These are phyloP conservation scores for Coprinopsis strossmayeri DNA, from an alignment of 768 basidiomycete species.

Conservation along the genomic window DNA sequence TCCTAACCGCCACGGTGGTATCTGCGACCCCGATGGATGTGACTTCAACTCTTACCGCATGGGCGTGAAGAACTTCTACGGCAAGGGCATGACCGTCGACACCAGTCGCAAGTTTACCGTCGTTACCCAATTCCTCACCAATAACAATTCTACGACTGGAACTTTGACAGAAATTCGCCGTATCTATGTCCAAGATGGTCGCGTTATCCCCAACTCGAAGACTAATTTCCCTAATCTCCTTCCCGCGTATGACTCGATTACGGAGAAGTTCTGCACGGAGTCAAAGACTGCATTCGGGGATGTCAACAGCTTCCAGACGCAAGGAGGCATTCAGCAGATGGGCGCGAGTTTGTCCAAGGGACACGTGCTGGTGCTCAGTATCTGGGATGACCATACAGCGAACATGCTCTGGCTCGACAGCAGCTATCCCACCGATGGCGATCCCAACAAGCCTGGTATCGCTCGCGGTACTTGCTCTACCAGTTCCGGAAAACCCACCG, in stretches of 20 bases:
- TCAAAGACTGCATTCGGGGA: constrained; percentile 16
- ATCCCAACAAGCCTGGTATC: constrained; percentile 15
- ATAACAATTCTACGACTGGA: constrained; percentile 15
- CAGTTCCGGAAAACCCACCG: constrained; percentile 11
- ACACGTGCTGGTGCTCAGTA: constrained; percentile 35
- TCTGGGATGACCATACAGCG: constrained; percentile 21
- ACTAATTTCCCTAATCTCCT: constrained; percentile 11
- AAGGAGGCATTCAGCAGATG: constrained; percentile 17
- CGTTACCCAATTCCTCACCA: constrained; percentile 19
- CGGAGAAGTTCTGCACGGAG: constrained; percentile 13
- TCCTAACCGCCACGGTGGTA: constrained; percentile 12
- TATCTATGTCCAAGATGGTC: constrained; percentile 18
- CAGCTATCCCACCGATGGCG: constrained; percentile 23
- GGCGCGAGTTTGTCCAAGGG: constrained; percentile 17
- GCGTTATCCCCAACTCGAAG: constrained; percentile 17
- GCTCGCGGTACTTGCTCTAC: constrained; percentile 18
- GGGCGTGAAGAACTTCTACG: constrained; percentile 17
- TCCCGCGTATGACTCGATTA: constrained; percentile 13
- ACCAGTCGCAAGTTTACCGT: constrained; percentile 19
- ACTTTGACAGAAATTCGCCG: constrained; percentile 17
- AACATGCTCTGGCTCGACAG: constrained; percentile 39
- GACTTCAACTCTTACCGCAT: constrained; percentile 20
- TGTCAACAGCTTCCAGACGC: constrained; percentile 13
- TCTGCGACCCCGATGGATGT: constrained; percentile 18
- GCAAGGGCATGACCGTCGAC: constrained; percentile 16